Percentiles rank a stretch among this genome's conserved stretches.
Conservation (phyloP, 1,284 basidiomycete genomes). For the Rhodotorula sp. region DNA sequence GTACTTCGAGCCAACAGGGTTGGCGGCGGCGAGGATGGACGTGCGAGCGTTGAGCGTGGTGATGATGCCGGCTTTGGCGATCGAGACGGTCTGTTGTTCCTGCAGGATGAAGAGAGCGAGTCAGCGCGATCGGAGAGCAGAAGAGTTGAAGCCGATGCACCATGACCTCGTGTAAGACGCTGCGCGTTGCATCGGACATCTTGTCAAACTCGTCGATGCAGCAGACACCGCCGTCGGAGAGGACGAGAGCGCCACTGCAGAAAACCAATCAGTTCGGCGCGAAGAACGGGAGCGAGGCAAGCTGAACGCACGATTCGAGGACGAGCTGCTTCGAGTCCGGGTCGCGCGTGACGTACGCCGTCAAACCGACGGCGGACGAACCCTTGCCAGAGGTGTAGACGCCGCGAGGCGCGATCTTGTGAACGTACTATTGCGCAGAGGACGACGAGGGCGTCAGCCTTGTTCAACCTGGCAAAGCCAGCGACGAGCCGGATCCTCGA, state of each 20-base stretch:
- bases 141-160: constrained; percentile 53
- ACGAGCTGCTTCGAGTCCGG: constrained; percentile 98
- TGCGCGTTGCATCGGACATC: constrained; percentile 95
- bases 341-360: constrained; percentile 95
- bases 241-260: constrained; percentile 75
- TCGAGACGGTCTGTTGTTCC: constrained; percentile 99
- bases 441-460: neutral
- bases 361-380: constrained; percentile 95
- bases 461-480: neutral
- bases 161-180: constrained; percentile 99
- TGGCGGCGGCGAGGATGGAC: constrained; percentile 94
- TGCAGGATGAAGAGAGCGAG: constrained; percentile 45
- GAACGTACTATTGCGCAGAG: constrained; percentile 86
- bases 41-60: constrained; percentile 97
- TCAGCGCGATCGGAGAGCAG: neutral
- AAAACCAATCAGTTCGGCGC: constrained; percentile 45
- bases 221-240: constrained; percentile 96
- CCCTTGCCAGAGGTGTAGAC: constrained; percentile 97
- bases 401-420: constrained; percentile 96
- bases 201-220: constrained; percentile 99
- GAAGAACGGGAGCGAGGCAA: neutral
- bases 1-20: constrained; percentile 95
- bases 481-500: constrained; percentile 10
- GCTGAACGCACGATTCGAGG: constrained; percentile 70
- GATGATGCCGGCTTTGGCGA: constrained; percentile 99